Base-by-base conservation (phyloP, 2,329 filamentous ascomycete genomes). In the Diplocarpon mali region DNA sequence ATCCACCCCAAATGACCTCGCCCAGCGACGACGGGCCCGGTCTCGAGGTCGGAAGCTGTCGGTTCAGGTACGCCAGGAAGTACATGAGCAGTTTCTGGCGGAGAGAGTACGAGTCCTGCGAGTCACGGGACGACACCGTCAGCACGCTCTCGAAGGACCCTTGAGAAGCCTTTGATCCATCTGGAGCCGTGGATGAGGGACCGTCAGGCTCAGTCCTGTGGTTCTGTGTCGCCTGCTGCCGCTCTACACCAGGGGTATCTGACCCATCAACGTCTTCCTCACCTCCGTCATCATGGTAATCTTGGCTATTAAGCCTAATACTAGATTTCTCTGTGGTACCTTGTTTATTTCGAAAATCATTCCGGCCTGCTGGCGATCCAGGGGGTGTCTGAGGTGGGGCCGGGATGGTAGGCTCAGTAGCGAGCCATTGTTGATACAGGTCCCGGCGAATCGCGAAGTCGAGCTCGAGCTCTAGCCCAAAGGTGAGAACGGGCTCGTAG, bases 391-490 rank as follows among this genome's bases (percentile, higher is more conserved):
- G 20, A 5, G 36, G 24, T 9, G 12, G n/a, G 13, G 28, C n/a
- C n/a, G 20, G 24, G n/a, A 40, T 16, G 7, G 16, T 30, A 4
- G 40, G 40, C 8, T 29, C 16, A n/a, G 32, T 16, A 11, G 24
- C 37, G 15, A 45, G 15, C 43, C 43, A 45, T 1, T 36, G 13
- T 15, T 40, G 15, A 24, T 40, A 41, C 11, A 36, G 10, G 8
- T 29, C n/a, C 12, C 32, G 27, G 9, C 12, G 15, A 24, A 41
- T 14, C 5, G 43, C 24, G 8, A 45, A 39, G 32, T 40, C 30
- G 29, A 45, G 27, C n/a, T 45, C 43, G 10, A 40, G 36, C 29
- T 45, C 43, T 5, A 45, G 27, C 7, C 38, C 43, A 32, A 45
- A 45, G 5, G 43, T 45, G 12, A 41, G 5, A 12, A 35, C 11